Base-by-base conservation (phyloP, 495 filamentous ascomycete species). In the Trypethelium eluteriae region DNA sequence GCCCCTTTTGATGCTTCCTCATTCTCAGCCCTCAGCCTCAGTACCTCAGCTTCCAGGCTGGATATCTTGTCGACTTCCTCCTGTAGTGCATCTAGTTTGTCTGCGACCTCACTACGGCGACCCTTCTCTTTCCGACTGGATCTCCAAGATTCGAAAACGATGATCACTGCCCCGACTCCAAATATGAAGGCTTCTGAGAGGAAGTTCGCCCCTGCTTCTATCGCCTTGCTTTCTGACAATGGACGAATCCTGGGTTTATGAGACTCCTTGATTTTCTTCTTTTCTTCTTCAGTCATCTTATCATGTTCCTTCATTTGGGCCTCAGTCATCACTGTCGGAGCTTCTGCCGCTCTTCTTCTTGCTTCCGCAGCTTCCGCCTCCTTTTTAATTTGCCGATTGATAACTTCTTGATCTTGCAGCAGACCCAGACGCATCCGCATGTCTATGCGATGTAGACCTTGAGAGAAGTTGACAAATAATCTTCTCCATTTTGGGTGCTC, bases 161-260 rank as follows among this genome's bases (percentile, higher is more conserved):
- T 88, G 70, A 98, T 74, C 0, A 81, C 82, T 12, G 86, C 86
- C 2, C 89, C 95, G 14, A 98, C 91, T 3, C 85, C 64, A 65
- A 98, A 89, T 39, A 99, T 84, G 74, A 99, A 99, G 1, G 84
- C 79, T 71, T 99, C 94, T 50, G 91, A 91, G 62, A 95, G 88
- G 63, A 99, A 96, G 66, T 95, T 96, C 10, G 94, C 95, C 36
- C 96, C 96, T 6, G 92, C 84, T 74, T 99, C 94, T 38, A 99
- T 96, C 4, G 94, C 94, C 73, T 98, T 97, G 14, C 85, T 84
- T 71, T 99, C 95, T 39, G 90, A 88, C 1, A 99, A 80, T 1
- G 95, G 88, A 64, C 93, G 81, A 36, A 90, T 89, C 38, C 83
- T 69, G 41, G 68, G 57, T 66, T 73, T 75, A 34, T 67, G 62